Percentiles rank a stretch among this genome's conserved stretches.
Evolutionary conservation across 2,329 filamentous ascomycete genomes (phyloP).

Genomic region (Scedosporium dehoogii): DNA sequence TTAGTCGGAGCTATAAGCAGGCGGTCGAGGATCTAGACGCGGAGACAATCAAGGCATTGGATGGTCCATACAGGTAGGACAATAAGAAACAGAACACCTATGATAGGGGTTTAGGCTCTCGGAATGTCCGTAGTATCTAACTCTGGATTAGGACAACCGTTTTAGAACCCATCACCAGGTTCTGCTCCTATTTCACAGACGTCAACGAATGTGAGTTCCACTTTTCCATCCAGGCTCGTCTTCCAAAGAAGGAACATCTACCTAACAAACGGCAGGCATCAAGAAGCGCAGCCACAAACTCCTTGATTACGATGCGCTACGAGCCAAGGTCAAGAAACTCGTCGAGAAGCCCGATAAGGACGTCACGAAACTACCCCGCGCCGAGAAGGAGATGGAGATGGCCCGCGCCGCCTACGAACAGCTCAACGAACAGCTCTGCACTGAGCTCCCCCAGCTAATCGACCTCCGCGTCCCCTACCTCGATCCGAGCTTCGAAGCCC

Average conservation of each 20-base stretch:
- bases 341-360: slow-evolving; percentile 99
- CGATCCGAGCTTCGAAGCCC: slow-evolving; percentile 91
- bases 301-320: slow-evolving; percentile 92
- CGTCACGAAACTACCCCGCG: slow-evolving; percentile 86
- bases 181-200: slow-evolving; percentile 97
- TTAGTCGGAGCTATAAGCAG: slow-evolving; percentile 95
- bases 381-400: slow-evolving; percentile 94
- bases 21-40: slow-evolving; percentile 95
- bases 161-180: slow-evolving; percentile 87
- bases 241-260: slow-evolving; percentile 5
- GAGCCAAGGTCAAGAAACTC: slow-evolving; percentile 92
- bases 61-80: slow-evolving; percentile 76
- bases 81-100: too few species aligned
- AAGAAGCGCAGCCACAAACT: slow-evolving; percentile 99
- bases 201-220: slow-evolving; percentile 76
- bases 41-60: slow-evolving; percentile 95
- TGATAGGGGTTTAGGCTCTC: too few species aligned
- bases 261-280: slow-evolving; percentile 49
- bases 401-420: slow-evolving; percentile 90
- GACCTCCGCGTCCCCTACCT: slow-evolving; percentile 94
- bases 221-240: neutral
- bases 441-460: slow-evolving; percentile 89
- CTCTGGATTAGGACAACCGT: slow-evolving; percentile 61
- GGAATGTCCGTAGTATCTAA: slow-evolving; percentile 9
- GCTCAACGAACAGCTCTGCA: slow-evolving; percentile 90